phyloP scores from a whole-genome alignment of 305 asterid genomes.

The Striga hermonthica region DNA sequence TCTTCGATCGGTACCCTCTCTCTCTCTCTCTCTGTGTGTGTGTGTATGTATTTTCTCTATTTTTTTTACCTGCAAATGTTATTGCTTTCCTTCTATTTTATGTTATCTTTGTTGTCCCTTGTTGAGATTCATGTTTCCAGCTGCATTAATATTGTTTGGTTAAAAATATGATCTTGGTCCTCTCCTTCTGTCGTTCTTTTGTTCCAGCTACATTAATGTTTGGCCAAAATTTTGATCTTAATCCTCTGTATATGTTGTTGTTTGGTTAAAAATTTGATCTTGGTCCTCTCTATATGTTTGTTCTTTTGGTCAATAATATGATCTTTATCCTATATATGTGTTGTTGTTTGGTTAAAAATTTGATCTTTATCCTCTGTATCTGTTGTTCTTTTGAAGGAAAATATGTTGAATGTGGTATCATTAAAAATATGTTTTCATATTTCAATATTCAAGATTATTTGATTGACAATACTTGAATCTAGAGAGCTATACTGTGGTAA shows the following conservation, averaged over 20 bases:
- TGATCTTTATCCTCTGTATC: not conserved
- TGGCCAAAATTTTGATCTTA: too few relatives aligned
- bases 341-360: too few relatives aligned
- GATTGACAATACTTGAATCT: conserved; percentile 30
- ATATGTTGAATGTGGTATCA: not conserved
- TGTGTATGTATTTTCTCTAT: not conserved
- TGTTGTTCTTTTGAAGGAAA: not conserved
- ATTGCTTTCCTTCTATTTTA: not conserved
- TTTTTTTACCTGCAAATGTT: not conserved
- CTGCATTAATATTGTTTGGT: conserved; percentile 17
- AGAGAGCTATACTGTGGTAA: conserved; percentile 25
- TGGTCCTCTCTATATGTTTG: too few relatives aligned
- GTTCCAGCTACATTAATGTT: too few relatives aligned
- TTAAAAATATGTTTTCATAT: not conserved
- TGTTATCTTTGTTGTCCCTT: not conserved
- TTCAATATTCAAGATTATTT: conserved; percentile 32
- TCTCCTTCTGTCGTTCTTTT: too few relatives aligned
- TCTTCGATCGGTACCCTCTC: conserved; percentile 28
- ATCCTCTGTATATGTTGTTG: too few relatives aligned
- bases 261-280: too few relatives aligned
- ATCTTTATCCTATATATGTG: too few relatives aligned
- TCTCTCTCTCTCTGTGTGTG: too few relatives aligned
- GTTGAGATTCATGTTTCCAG: conserved; percentile 8
- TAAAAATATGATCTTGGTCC: not conserved
- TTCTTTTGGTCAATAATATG: too few relatives aligned